Evolutionary conservation across 768 basidiomycete genomes (phyloP).

Genomic region (Podaxis carcinomalis): DNA sequence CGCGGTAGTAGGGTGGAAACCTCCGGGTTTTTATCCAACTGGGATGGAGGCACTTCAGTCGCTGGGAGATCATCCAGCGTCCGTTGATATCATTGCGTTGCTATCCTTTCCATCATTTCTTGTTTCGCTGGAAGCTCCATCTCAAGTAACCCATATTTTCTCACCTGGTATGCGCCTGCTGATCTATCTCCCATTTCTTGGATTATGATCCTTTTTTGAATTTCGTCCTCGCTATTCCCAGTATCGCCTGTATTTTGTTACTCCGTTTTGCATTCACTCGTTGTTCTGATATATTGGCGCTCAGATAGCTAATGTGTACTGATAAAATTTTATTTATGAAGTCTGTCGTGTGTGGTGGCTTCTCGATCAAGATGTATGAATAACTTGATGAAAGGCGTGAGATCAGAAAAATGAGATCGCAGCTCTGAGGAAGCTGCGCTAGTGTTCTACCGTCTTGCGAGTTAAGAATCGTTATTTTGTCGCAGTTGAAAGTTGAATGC

Average conservation of each 20-base stretch:
- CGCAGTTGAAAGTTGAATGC: too few relatives aligned
- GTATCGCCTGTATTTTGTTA: background rate
- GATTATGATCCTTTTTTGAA: background rate
- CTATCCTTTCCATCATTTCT: background rate
- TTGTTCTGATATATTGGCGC: background rate
- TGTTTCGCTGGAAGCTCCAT: background rate
- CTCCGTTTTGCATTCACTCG: background rate
- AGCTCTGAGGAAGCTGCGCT: background rate
- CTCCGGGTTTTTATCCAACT: background rate
- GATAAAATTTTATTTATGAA: constrained; percentile 5
- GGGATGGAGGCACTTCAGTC: background rate
- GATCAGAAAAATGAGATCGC: background rate
- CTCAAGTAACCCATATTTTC: background rate
- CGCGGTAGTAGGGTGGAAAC: background rate
- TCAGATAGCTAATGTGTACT: constrained; percentile 3
- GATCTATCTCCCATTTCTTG: background rate
- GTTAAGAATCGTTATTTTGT: too few relatives aligned
- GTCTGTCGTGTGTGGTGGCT: background rate
- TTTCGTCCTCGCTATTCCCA: background rate
- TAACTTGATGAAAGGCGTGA: background rate
- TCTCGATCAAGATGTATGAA: background rate
- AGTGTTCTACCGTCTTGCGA: background rate
- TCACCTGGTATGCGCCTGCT: background rate
- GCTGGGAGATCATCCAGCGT: background rate
- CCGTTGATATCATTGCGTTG: background rate